Conservation (phyloP, 2,329 filamentous ascomycete species). For the Colletotrichum camelliae region DNA sequence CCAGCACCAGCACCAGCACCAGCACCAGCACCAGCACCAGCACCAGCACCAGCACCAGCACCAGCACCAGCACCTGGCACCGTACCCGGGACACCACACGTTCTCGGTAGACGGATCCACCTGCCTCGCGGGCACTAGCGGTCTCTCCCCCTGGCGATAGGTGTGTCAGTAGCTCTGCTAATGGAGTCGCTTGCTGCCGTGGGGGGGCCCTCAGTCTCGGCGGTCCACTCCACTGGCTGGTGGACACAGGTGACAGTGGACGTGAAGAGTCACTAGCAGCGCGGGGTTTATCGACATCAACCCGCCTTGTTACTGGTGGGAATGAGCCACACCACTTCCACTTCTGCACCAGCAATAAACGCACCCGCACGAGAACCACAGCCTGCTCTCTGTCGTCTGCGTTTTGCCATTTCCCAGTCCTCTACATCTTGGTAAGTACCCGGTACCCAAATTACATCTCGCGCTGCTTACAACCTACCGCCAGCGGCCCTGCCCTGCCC, state of each 20-base stretch:
- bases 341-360: neutral
- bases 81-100: neutral
- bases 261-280: neutral
- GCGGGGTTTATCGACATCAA: neutral
- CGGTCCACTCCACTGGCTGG: conserved; percentile 9
- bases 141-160: neutral
- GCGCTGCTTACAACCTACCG: neutral
- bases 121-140: neutral
- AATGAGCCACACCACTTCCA: neutral
- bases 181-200: conserved; percentile 3
- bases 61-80: neutral
- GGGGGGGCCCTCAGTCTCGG: neutral
- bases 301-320: neutral
- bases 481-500: neutral
- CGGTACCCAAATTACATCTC: conserved; percentile 6
- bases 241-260: neutral
- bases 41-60: too few relatives aligned
- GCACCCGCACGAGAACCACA: neutral
- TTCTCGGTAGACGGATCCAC: neutral
- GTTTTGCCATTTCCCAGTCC: neutral
- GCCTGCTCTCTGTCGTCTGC: neutral
- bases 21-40: neutral
- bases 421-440: neutral
- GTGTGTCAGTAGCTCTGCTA: neutral
- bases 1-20: neutral